Evolutionary conservation across 306 rosid species (phyloP), one percentile per base, ranked within the genome.

Genomic region (Malus sylvestris): DNA sequence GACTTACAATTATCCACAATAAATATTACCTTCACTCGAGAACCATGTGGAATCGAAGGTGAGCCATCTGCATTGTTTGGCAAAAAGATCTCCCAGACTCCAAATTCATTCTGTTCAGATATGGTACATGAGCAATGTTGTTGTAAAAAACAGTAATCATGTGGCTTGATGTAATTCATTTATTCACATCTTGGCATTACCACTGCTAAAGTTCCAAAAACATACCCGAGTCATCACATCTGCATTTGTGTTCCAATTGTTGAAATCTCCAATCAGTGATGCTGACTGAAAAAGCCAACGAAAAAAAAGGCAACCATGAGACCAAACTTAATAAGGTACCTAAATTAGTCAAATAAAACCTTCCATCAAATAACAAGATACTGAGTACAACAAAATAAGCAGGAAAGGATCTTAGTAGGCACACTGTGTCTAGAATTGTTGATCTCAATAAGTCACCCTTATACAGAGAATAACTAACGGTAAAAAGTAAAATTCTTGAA

Each of bases 31-130:
- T 96, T 96, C 78, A 96, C 96, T 61, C 96, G 90, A 89, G 98
- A 96, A 76, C 99, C 99, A 84, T 96, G 99, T 35, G 97, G 96
- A 85, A 96, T 93, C 81, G 98, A 72, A 0, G 86, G 87, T 70
- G 98, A 96, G 76, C 94, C 94, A 68, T 96, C 99, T 14, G 86
- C 96, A 79, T 96, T 96, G 84, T 96, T 89, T 66, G 99, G 98
- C 91, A 96, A 83, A 85, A 91, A 93, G 78, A 93, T 88, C 90
- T 96, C 96, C 99, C 99, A 96, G 79, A 93, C 98, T 74, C 99
- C 99, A 87, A 92, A 96, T 68, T 93, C 96, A 77, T 96, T 89
- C 99, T 96, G 97, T 84, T 78, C 58, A 73, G 29, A 72, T 53
- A 55, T 22, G 61, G 73, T 46, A 62, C 46, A 70, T 65, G 42